phyloP scores from a whole-genome alignment of 768 basidiomycete genomes.

The Boletellus sp. region DNA sequence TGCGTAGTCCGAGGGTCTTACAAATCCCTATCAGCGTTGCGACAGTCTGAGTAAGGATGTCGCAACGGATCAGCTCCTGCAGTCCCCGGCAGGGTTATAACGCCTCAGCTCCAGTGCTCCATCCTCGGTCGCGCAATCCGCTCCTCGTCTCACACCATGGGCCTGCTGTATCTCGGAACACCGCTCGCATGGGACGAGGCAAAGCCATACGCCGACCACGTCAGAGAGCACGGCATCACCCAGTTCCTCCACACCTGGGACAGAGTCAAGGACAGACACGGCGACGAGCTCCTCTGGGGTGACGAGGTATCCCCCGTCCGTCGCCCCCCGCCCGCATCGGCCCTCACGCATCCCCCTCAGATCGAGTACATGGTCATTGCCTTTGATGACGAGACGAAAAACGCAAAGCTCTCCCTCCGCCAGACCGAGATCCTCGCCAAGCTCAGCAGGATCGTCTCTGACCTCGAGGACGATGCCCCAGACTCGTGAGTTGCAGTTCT shows the following conservation, averaged over 20 bases:
- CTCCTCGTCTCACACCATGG: conserved; percentile 52
- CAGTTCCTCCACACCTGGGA: conserved; percentile 96
- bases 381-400: conserved; percentile 74
- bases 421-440: conserved; percentile 91
- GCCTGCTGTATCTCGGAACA: conserved; percentile 88
- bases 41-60: conserved; percentile 15
- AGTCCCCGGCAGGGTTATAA: background rate
- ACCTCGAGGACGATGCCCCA: conserved; percentile 50
- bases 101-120: too few species aligned
- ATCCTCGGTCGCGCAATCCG: conserved; percentile 12
- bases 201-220: conserved; percentile 83
- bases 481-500: conserved; percentile 47
- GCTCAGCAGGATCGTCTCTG: conserved; percentile 62
- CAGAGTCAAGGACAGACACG: conserved; percentile 82
- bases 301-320: conserved; percentile 70
- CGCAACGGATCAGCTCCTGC: background rate
- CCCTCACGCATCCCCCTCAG: conserved; percentile 38
- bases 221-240: conserved; percentile 86
- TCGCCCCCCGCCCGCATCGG: conserved; percentile 1
- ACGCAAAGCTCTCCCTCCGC: conserved; percentile 86
- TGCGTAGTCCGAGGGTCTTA: conserved; percentile 7
- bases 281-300: conserved; percentile 94
- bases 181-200: conserved; percentile 91
- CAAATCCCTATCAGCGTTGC: conserved; percentile 13
- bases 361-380: conserved; percentile 95